Evolutionary conservation across 129 eudicot species (phyloP).

Genomic region (Daucus carota): DNA sequence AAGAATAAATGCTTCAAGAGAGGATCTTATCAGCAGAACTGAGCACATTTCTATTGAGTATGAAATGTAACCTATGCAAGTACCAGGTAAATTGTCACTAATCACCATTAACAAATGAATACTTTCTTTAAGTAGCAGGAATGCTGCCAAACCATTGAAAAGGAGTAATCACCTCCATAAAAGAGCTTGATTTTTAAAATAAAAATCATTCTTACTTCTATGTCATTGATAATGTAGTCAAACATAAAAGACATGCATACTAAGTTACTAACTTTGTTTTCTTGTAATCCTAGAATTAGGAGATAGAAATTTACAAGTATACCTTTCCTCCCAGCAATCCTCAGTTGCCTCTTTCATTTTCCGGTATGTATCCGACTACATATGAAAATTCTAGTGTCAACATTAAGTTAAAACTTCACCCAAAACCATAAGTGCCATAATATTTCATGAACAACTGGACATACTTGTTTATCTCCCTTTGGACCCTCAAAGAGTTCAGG

Average conservation of each 20-base stretch:
- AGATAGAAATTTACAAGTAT: slow-evolving; percentile 1
- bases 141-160: neutral
- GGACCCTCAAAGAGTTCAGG: slow-evolving; percentile 89
- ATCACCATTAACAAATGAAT: neutral
- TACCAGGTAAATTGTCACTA: neutral
- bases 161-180: neutral
- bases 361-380: slow-evolving; percentile 87
- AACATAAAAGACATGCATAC: neutral
- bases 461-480: slow-evolving; percentile 87
- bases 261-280: neutral
- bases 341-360: slow-evolving; percentile 68
- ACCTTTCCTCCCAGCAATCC: slow-evolving; percentile 93
- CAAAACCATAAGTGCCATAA: neutral
- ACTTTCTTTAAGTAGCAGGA: neutral
- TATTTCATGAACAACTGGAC: neutral
- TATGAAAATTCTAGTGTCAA: neutral
- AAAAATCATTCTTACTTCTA: neutral
- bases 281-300: neutral
- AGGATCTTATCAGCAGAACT: neutral
- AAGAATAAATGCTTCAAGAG: neutral
- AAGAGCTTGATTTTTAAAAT: neutral
- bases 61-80: neutral
- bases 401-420: neutral
- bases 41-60: neutral
- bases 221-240: neutral